Conservation (phyloP, 768 basidiomycete genomes). For the Kwoniella europaea region DNA sequence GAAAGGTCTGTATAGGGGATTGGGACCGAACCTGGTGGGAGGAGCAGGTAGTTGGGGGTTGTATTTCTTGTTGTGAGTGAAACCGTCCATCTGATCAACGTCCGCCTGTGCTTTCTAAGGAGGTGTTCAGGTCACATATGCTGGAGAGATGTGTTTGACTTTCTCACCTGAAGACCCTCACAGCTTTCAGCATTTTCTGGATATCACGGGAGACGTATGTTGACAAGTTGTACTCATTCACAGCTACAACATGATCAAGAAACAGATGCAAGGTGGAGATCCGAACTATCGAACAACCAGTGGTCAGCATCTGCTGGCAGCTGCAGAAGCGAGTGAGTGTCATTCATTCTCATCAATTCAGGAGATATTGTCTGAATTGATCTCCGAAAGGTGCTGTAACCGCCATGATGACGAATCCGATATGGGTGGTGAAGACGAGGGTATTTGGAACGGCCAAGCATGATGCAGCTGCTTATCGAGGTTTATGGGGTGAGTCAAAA, state of each 20-base stretch:
- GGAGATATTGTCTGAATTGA: neutral
- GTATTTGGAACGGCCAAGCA: conserved; percentile 83
- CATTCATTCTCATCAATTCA: too few relatives aligned
- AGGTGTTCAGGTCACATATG: too few relatives aligned
- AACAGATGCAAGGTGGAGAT: conserved; percentile 68
- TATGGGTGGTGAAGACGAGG: conserved; percentile 96
- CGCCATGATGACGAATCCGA: conserved; percentile 91
- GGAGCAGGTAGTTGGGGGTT: conserved; percentile 97
- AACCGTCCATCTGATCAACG: neutral
- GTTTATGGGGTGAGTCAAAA: conserved; percentile 70
- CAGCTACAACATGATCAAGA: conserved; percentile 94
- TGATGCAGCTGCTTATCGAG: conserved; percentile 75
- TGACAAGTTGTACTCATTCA: neutral
- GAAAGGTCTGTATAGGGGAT: conserved; percentile 85
- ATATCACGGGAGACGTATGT: too few relatives aligned
- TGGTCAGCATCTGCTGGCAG: conserved; percentile 79
- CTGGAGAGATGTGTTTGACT: too few relatives aligned
- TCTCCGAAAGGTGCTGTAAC: conserved; percentile 78
- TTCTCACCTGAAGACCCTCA: too few relatives aligned
- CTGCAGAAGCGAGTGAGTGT: conserved; percentile 90
- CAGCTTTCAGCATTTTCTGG: too few relatives aligned
- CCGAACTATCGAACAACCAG: conserved; percentile 72
- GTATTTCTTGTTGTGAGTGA: conserved; percentile 92
- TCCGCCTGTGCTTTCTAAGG: neutral
- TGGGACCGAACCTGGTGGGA: conserved; percentile 87